A percentile compares a stretch with the other conserved stretches of the same genome.
Evolutionary conservation across 2,329 filamentous ascomycete species (phyloP).

Genomic region (Pseudogymnoascus sp.): DNA sequence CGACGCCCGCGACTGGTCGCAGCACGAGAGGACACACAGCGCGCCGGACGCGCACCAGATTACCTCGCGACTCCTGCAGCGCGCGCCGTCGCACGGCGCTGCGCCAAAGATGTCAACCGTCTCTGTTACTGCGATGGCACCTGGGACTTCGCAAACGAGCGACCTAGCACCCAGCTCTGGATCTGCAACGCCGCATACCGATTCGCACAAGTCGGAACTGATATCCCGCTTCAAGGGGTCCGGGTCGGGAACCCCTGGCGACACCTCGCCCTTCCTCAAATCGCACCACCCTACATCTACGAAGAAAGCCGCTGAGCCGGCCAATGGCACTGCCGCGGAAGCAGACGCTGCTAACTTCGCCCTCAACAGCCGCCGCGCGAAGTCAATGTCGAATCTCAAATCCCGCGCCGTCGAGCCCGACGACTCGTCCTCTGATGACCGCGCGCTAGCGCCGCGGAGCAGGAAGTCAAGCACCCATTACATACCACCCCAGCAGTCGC

Average conservation of each 20-base stretch:
- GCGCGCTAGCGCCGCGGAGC: constrained; percentile 40
- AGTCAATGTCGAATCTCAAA: constrained; percentile 26
- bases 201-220: constrained; percentile 35
- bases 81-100: constrained; percentile 52
- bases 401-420: constrained; percentile 24
- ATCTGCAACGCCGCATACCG: constrained; percentile 32
- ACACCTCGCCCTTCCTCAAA: constrained; percentile 44
- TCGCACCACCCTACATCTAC: constrained; percentile 18
- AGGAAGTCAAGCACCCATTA: constrained; percentile 24
- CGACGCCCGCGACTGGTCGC: constrained; percentile 17
- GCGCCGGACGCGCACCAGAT: constrained; percentile 55
- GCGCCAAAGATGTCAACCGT: constrained; percentile 60
- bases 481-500: constrained; percentile 42
- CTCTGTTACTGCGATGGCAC: constrained; percentile 41
- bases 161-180: constrained; percentile 25
- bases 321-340: neutral
- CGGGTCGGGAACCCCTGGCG: constrained; percentile 41
- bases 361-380: constrained; percentile 20
- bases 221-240: constrained; percentile 53
- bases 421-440: constrained; percentile 34
- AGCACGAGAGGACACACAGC: constrained; percentile 32
- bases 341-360: neutral
- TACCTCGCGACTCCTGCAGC: constrained; percentile 59
- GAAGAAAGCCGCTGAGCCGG: constrained; percentile 9
- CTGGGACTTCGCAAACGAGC: constrained; percentile 21